These are phyloP conservation scores for Talaromyces islandicus DNA, from an alignment of 2,329 filamentous ascomycete genomes.

Conservation along the genomic window DNA sequence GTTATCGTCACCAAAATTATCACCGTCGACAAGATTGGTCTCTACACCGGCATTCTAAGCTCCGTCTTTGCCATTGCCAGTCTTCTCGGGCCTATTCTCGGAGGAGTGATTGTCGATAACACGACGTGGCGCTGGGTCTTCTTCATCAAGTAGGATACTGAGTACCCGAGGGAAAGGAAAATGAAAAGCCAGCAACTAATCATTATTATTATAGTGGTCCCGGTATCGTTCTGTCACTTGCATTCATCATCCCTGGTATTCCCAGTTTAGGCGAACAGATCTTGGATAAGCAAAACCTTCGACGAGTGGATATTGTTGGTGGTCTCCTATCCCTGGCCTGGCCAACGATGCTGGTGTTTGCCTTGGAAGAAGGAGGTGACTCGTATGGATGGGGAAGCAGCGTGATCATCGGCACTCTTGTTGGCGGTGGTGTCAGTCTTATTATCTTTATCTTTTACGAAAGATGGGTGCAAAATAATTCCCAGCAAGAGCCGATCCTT, in stretches of 20 bases:
- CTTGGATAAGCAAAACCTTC: background rate
- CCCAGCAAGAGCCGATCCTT: constrained; percentile 29
- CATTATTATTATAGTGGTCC: background rate
- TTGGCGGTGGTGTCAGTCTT: constrained; percentile 1
- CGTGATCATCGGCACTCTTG: constrained; percentile 8
- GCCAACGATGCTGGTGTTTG: constrained; percentile 13
- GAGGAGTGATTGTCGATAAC: constrained; percentile 14
- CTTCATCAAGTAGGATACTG: constrained; percentile 12
- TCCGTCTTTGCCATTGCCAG: constrained; percentile 1
- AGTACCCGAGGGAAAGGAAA: background rate
- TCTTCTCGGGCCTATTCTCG: constrained; percentile 14
- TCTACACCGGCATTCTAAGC: background rate
- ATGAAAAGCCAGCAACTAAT: background rate
- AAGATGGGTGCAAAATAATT: constrained; percentile 13
- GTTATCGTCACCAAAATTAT: background rate
- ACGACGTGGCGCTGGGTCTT: constrained; percentile 19
- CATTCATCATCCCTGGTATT: background rate
- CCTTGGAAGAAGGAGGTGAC: constrained; percentile 12
- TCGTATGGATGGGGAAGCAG: constrained; percentile 11
- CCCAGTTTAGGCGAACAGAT: background rate
- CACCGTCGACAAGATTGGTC: background rate
- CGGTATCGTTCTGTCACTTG: background rate
- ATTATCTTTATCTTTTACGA: constrained; percentile 21
- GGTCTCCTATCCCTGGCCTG: constrained; percentile 15
- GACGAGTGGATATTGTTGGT: constrained; percentile 27